Base-by-base conservation (phyloP, 1,284 basidiomycete genomes). In the Austroboletus niveus region DNA sequence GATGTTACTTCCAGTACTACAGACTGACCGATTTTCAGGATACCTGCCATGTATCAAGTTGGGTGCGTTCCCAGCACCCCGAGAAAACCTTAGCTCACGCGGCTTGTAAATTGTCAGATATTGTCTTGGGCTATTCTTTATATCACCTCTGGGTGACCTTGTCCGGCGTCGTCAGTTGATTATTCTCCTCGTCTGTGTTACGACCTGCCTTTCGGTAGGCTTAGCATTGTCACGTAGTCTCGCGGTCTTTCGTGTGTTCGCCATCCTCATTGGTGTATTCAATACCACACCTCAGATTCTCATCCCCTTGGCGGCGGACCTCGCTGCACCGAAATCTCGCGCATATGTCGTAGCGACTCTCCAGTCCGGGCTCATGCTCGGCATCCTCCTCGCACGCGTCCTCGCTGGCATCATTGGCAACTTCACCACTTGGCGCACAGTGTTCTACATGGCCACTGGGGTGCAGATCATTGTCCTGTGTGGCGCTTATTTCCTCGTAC, bases 321-420 rank as follows among this genome's bases (percentile, higher is more conserved):
- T 89, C 8, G 85, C 85, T 0, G 79, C 82, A 0, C 78, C 82
- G 4, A 71, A 80, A 41, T 75, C 75, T 5, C 76, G 87, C 9
- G 84, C 81, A 1, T 71, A 77, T 14, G 78, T 81, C 1, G 76
- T 90, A 51, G 81, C 84, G 2, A 79, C 87, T 48, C 84, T 87
- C 8, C 71, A 87, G 24, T 79, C 82, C 0, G 87, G 87, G 1
- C 69, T 90, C 27, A 76, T 89, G 39, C 74, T 87, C 22, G 88
- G 88, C n/a, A 72, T 89, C 40, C 78, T 89, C 15, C 70, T 83
- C 11, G 86, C 85, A 0, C 75, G 86, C 41, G 82, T 89, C 0
- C 62, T 89, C 2, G 76, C 82, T 0, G 87, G 87, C 0, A 71
- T 87, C 38, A 79, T 90, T 20, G 79, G 80, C 3, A 73, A 88